Conservation (phyloP, 2,329 filamentous ascomycete genomes). For the Colletotrichum sp. region DNA sequence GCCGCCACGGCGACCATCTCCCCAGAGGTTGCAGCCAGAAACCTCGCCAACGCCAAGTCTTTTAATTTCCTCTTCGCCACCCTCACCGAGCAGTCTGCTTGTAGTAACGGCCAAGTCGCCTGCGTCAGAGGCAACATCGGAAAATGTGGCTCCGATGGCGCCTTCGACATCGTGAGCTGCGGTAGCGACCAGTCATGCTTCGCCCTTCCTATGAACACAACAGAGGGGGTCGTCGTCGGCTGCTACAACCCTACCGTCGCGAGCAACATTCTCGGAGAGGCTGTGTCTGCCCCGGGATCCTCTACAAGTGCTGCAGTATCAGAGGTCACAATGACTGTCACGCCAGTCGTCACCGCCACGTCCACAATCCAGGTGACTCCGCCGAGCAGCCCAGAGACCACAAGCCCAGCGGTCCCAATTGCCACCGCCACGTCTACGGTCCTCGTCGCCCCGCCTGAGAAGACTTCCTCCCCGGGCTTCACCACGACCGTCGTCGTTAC, state of each 20-base stretch:
- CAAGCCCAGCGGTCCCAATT: not conserved
- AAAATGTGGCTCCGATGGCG: conserved; percentile 45
- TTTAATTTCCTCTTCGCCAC: conserved; percentile 54
- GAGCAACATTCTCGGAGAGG: conserved; percentile 43
- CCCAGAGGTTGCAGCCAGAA: conserved; percentile 45
- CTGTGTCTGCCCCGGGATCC: conserved; percentile 19
- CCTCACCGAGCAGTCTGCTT: conserved; percentile 51
- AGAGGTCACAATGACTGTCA: conserved; percentile 3
- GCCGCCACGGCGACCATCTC: conserved; percentile 44
- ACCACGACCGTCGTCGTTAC: conserved; percentile 16
- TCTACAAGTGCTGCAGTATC: not conserved
- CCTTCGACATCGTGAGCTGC: conserved; percentile 46
- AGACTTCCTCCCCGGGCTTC: not conserved
- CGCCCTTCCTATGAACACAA: conserved; percentile 58
- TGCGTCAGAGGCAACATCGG: conserved; percentile 57
- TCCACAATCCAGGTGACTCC: conserved; percentile 16
- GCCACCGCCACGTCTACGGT: conserved; percentile 14
- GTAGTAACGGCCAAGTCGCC: conserved; percentile 50
- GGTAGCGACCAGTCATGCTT: conserved; percentile 47
- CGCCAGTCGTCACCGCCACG: conserved; percentile 6
- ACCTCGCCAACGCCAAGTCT: conserved; percentile 46
- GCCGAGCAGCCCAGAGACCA: not conserved
- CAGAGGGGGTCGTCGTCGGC: conserved; percentile 51
- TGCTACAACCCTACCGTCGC: conserved; percentile 50
- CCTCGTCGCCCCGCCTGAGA: not conserved